A percentile compares a stretch with the other conserved stretches of the same genome.
phyloP scores from a whole-genome alignment of 208 protist species.

The Wallacemonas sp. region DNA sequence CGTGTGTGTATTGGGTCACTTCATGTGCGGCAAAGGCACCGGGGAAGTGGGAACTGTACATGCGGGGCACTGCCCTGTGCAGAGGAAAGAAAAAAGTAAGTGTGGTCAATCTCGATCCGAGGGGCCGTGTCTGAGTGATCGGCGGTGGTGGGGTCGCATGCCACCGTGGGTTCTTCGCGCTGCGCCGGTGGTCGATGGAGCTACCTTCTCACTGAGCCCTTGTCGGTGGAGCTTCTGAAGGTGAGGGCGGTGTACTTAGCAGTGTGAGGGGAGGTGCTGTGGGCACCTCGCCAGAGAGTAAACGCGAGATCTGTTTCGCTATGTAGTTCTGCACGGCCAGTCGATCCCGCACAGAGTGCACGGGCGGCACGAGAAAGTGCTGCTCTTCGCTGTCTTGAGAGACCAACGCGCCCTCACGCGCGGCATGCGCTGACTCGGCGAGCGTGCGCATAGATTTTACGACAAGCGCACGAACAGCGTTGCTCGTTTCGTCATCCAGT shows the following conservation, averaged over 20 bases:
- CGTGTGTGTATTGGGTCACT: too few relatives aligned
- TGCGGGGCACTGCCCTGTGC: too few relatives aligned
- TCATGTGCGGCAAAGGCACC: too few relatives aligned
- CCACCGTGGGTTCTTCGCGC: background rate
- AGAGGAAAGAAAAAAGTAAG: too few relatives aligned
- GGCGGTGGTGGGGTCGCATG: too few relatives aligned
- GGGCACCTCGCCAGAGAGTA: constrained; percentile 54
- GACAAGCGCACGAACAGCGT: constrained; percentile 53
- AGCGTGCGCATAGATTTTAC: constrained; percentile 53
- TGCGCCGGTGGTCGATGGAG: background rate
- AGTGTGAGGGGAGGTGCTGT: constrained; percentile 44
- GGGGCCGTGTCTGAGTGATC: too few relatives aligned
- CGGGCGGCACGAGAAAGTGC: constrained; percentile 26
- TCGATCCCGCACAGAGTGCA: constrained; percentile 35
- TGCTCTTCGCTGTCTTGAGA: background rate
- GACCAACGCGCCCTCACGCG: constrained; percentile 2
- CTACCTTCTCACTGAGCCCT: background rate
- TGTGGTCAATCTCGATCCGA: too few relatives aligned
- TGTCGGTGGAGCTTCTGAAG: too few relatives aligned
- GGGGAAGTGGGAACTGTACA: too few relatives aligned
- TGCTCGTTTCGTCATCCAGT: constrained; percentile 62
- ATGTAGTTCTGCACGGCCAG: constrained; percentile 64
- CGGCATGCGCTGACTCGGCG: constrained; percentile 20
- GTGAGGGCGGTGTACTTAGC: background rate
- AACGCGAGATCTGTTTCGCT: constrained; percentile 44